Evolutionary conservation across 495 filamentous ascomycete genomes (phyloP).

Genomic region (Hypoxylon cercidicola): DNA sequence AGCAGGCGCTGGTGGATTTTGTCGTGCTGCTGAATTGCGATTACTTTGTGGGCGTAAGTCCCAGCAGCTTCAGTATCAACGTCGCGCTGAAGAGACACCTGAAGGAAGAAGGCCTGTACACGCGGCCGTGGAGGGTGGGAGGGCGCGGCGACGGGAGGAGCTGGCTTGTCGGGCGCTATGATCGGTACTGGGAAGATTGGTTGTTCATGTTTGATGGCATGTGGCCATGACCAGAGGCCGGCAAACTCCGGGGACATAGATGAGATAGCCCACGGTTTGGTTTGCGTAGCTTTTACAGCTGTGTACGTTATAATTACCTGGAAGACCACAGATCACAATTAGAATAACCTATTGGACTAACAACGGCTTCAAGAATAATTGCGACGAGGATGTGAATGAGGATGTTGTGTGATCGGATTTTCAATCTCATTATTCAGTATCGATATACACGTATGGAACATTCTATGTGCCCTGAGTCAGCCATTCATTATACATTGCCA

Average conservation of each 20-base stretch:
- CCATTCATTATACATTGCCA: slow-evolving; percentile 45
- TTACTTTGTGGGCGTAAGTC: slow-evolving; percentile 56
- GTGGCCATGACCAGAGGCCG: slow-evolving; percentile 47
- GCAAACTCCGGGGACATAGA: background rate
- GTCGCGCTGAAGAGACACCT: slow-evolving; percentile 56
- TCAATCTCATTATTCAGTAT: slow-evolving; percentile 28
- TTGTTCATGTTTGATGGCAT: slow-evolving; percentile 59
- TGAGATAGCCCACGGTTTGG: background rate
- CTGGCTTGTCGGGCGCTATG: slow-evolving; percentile 54
- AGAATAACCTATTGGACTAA: too few relatives aligned
- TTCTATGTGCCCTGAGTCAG: slow-evolving; percentile 8
- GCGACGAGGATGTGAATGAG: too few relatives aligned
- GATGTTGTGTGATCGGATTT: background rate
- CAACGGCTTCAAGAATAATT: too few relatives aligned
- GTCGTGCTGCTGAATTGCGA: slow-evolving; percentile 51
- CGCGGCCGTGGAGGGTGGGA: slow-evolving; percentile 55
- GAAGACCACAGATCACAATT: too few relatives aligned
- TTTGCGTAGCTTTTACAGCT: too few relatives aligned
- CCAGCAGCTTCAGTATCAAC: slow-evolving; percentile 59
- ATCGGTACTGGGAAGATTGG: slow-evolving; percentile 58
- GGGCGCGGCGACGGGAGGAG: slow-evolving; percentile 53
- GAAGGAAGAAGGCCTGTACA: slow-evolving; percentile 50
- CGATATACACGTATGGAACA: slow-evolving; percentile 10
- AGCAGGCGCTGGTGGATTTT: slow-evolving; percentile 57
- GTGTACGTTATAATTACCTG: too few relatives aligned